Conservation (phyloP, 2,329 filamentous ascomycete genomes). For the Fusarium pseudograminearum region DNA sequence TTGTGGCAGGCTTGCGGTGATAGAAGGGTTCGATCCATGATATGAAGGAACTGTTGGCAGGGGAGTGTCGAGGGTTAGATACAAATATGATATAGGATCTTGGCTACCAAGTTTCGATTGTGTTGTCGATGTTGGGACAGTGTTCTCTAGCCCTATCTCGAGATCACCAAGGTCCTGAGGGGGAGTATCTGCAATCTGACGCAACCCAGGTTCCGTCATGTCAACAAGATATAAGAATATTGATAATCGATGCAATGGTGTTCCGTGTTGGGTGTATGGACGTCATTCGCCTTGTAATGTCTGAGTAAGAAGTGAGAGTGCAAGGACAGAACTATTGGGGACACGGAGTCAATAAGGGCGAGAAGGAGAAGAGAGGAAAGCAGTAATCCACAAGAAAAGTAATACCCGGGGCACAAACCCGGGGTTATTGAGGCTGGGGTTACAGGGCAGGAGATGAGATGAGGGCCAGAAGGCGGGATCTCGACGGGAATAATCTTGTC, state of each 20-base stretch:
- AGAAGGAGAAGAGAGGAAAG: background rate
- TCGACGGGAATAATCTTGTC: constrained; percentile 45
- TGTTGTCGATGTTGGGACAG: constrained; percentile 12
- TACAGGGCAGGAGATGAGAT: constrained; percentile 37
- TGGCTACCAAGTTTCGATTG: constrained; percentile 20
- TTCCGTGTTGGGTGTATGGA: background rate
- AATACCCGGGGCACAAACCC: constrained; percentile 38
- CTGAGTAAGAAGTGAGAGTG: background rate
- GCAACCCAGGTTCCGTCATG: constrained; percentile 31
- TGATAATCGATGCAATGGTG: background rate
- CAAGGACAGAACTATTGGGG: background rate
- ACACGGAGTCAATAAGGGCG: constrained; percentile 11
- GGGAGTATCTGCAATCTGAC: constrained; percentile 13
- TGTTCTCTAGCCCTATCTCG: constrained; percentile 35
- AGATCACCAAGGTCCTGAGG: constrained; percentile 27
- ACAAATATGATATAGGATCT: constrained; percentile 54
- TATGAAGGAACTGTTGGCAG: constrained; percentile 50
- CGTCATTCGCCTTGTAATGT: background rate
- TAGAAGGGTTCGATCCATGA: constrained; percentile 19
- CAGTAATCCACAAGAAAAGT: constrained; percentile 8
- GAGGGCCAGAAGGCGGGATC: constrained; percentile 41
- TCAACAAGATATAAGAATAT: background rate
- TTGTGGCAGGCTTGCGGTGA: constrained; percentile 60
- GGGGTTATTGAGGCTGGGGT: constrained; percentile 36
- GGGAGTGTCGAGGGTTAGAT: constrained; percentile 57